These are phyloP conservation scores for Citrullus amarus DNA, from an alignment of 306 rosid genomes.

Conservation along the genomic window DNA sequence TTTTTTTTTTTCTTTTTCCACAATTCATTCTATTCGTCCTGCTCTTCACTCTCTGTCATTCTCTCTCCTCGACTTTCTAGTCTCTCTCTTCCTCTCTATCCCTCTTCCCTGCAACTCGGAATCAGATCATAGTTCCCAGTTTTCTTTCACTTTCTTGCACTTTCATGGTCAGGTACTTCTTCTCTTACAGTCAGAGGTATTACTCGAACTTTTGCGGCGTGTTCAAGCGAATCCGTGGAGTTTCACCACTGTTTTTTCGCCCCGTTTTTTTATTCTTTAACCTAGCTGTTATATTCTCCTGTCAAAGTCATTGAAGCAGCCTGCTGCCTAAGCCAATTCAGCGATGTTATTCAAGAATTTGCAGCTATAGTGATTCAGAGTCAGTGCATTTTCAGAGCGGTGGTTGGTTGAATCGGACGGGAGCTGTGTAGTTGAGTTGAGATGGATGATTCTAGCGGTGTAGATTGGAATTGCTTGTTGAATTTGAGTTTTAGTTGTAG, in stretches of 20 bases:
- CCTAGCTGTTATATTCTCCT: constrained; percentile 9
- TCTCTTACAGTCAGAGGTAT: constrained; percentile 19
- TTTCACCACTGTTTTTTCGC: constrained; percentile 1
- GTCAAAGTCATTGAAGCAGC: neutral
- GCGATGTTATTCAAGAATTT: neutral
- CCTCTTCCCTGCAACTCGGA: constrained; percentile 14
- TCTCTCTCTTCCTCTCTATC: constrained; percentile 9
- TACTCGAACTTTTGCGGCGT: constrained; percentile 19
- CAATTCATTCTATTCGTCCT: constrained; percentile 8
- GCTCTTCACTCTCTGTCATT: constrained; percentile 13
- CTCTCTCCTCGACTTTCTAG: constrained; percentile 10
- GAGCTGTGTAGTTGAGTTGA: constrained; percentile 16
- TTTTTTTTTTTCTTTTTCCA: neutral
- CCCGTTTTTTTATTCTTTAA: neutral
- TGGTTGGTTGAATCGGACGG: constrained; percentile 20
- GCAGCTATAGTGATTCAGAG: constrained; percentile 16
- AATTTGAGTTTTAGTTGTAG: constrained; percentile 31
- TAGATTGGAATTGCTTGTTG: constrained; percentile 25
- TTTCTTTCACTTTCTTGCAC: constrained; percentile 47
- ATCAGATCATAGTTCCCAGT: constrained; percentile 63
- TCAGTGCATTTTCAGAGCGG: constrained; percentile 23
- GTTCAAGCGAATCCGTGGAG: constrained; percentile 32
- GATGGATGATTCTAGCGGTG: constrained; percentile 45
- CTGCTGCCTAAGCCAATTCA: neutral
- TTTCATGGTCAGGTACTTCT: constrained; percentile 15